Conservation (phyloP, 1,284 basidiomycete genomes). For the Cryptococcus neoformans region DNA sequence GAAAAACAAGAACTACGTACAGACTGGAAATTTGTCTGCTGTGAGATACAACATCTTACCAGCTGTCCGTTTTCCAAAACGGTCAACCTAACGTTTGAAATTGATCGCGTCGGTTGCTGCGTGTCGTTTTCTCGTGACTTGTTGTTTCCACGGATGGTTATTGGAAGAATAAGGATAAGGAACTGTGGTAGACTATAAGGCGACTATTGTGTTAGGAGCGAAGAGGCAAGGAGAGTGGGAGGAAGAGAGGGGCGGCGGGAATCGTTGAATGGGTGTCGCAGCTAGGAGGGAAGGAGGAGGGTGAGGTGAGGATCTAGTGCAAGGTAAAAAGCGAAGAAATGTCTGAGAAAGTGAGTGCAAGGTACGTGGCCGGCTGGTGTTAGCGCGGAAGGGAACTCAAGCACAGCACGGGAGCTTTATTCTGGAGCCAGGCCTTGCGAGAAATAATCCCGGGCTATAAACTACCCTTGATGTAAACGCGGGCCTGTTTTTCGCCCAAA, state of each 20-base stretch:
- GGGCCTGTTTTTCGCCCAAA: no score
- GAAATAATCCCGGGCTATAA: not conserved
- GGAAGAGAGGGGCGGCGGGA: no score
- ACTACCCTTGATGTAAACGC: no score
- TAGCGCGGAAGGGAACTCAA: not conserved
- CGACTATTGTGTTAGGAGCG: no score
- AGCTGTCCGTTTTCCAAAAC: no score
- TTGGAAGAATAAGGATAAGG: no score
- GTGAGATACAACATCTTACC: constrained; percentile 56
- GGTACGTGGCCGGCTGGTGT: not conserved
- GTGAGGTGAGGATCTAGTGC: not conserved
- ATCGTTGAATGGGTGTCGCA: not conserved
- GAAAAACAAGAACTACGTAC: constrained; percentile 51
- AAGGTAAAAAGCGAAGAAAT: not conserved
- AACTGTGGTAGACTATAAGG: no score
- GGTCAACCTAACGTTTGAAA: no score
- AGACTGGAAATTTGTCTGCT: constrained; percentile 72
- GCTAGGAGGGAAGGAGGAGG: not conserved
- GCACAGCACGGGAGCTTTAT: not conserved
- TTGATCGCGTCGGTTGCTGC: no score
- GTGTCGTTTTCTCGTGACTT: no score
- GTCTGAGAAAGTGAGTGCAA: not conserved
- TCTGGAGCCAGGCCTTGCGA: not conserved
- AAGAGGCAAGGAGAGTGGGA: no score
- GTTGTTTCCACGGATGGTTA: no score